Percentiles rank a stretch among this genome's conserved stretches.
phyloP scores from a whole-genome alignment of 331 rosid species.

The Malus hybrid region DNA sequence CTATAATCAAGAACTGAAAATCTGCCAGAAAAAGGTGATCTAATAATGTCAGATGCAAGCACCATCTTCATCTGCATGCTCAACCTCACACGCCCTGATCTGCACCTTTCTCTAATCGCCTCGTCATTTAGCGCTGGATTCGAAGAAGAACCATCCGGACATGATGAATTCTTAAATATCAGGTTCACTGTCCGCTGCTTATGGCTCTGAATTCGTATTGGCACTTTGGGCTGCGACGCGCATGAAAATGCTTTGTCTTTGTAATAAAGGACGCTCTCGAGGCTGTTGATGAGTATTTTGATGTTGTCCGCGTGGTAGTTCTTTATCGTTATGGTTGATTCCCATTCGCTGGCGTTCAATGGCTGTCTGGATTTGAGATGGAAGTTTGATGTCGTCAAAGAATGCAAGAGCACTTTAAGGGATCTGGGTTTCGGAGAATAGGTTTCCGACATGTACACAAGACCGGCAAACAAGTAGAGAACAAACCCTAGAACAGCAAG shows the following conservation, averaged over 20 bases:
- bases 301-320: neutral
- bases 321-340: neutral
- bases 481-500: neutral
- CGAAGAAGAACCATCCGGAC: neutral
- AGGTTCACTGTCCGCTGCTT: neutral
- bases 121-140: neutral
- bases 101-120: neutral
- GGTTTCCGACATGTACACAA: neutral
- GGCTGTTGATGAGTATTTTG: neutral
- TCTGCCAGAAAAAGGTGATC: neutral
- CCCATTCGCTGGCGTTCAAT: neutral
- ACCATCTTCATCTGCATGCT: constrained; percentile 1
- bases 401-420: neutral
- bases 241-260: neutral
- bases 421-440: neutral
- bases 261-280: neutral
- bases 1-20: neutral
- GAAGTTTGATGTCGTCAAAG: neutral
- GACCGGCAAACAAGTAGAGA: neutral
- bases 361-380: neutral
- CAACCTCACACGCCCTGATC: neutral
- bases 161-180: neutral
- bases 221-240: neutral
- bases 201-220: neutral
- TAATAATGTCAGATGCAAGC: neutral